phyloP scores from a whole-genome alignment of 441 rosid genomes.

The Codiaeum variegatum region DNA sequence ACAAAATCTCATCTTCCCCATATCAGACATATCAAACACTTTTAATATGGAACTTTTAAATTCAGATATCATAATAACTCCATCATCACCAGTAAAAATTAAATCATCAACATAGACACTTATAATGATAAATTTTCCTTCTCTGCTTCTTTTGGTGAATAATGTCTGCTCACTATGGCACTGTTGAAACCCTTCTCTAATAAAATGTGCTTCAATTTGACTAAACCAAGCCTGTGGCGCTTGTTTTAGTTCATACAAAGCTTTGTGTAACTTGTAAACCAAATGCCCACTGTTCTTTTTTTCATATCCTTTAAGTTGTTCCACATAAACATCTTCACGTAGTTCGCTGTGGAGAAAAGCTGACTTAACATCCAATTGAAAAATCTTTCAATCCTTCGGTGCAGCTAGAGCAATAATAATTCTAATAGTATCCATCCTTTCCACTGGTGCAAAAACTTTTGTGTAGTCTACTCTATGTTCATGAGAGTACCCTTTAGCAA shows the following conservation, averaged over 20 bases:
- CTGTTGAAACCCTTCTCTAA: neutral
- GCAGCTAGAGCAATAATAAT: conserved; percentile 6
- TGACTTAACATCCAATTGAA: neutral
- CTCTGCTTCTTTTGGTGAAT: neutral
- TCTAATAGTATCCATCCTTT: neutral
- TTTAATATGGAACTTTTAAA: neutral
- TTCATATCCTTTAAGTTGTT: neutral
- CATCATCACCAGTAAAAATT: conserved; percentile 5
- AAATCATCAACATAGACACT: conserved; percentile 16
- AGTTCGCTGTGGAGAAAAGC: neutral
- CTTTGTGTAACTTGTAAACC: conserved; percentile 2
- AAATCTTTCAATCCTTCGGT: neutral
- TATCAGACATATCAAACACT: conserved; percentile 9
- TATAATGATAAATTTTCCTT: conserved; percentile 3
- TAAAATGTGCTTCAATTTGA: neutral
- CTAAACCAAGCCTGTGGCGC: neutral
- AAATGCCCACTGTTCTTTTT: neutral
- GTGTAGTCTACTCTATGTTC: neutral
- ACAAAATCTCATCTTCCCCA: conserved; percentile 3
- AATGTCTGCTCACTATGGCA: neutral
- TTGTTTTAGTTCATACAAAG: neutral
- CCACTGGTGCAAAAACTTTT: neutral
- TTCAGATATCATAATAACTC: conserved; percentile 5
- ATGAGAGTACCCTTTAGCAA: neutral
- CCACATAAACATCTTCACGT: neutral